phyloP scores from a whole-genome alignment of 148 eudicot species.

The Vaccinium myrtillus region DNA sequence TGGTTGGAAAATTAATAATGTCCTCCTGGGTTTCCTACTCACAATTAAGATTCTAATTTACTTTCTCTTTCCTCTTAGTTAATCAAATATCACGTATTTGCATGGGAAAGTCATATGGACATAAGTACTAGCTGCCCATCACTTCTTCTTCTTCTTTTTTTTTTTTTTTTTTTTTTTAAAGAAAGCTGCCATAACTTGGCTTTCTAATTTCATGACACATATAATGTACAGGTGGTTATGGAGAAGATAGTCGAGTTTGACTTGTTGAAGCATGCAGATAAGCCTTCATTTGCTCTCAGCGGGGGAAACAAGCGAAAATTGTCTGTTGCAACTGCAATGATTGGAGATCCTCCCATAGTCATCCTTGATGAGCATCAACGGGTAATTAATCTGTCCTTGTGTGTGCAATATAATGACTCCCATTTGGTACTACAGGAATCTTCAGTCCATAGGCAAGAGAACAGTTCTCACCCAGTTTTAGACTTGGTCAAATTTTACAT shows the following conservation, averaged over 20 bases:
- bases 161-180: too few species aligned
- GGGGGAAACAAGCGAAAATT: constrained; percentile 97
- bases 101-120: neutral
- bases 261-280: constrained; percentile 75
- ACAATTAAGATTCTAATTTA: neutral
- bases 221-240: constrained; percentile 61
- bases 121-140: neutral
- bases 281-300: constrained; percentile 87
- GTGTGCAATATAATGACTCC: neutral
- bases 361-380: constrained; percentile 96
- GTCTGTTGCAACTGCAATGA: constrained; percentile 98
- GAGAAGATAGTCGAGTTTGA: constrained; percentile 89
- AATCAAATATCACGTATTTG: too few species aligned
- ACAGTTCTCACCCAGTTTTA: neutral
- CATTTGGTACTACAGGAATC: neutral
- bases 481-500: neutral
- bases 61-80: neutral
- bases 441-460: neutral
- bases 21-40: constrained; percentile 1
- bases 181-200: neutral
- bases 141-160: too few species aligned
- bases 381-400: constrained; percentile 40
- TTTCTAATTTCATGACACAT: constrained; percentile 8
- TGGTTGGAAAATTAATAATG: neutral
- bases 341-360: constrained; percentile 96